These are phyloP conservation scores for Phialemoniopsis sp. DNA, from an alignment of 2,329 filamentous ascomycete genomes.

Conservation along the genomic window DNA sequence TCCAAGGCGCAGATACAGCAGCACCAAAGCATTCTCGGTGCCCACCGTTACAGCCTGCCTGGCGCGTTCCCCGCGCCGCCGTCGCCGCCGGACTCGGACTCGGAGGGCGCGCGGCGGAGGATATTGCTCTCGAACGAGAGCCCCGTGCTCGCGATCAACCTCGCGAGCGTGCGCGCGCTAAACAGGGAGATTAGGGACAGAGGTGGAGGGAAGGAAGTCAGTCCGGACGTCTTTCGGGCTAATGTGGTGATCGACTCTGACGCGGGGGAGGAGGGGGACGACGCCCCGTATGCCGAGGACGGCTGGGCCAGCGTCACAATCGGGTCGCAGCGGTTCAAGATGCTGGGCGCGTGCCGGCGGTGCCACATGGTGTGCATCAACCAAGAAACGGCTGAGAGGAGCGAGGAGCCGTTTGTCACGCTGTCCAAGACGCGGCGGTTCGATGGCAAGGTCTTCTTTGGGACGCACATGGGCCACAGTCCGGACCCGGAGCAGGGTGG, in stretches of 20 bases:
- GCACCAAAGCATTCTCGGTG: conserved; percentile 35
- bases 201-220: conserved; percentile 57
- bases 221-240: conserved; percentile 76
- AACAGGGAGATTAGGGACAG: conserved; percentile 66
- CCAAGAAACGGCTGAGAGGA: conserved; percentile 72
- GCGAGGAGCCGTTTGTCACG: conserved; percentile 83
- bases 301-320: conserved; percentile 67
- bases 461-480: conserved; percentile 66
- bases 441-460: conserved; percentile 85
- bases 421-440: conserved; percentile 81
- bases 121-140: conserved; percentile 91
- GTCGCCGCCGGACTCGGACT: conserved; percentile 54
- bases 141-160: conserved; percentile 81
- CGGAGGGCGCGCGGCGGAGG: conserved; percentile 31
- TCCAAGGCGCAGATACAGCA: conserved; percentile 67
- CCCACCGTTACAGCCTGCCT: conserved; percentile 26
- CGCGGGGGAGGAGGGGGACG: neutral
- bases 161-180: conserved; percentile 72
- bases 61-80: conserved; percentile 50
- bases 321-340: conserved; percentile 52
- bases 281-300: conserved; percentile 77
- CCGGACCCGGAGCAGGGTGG: conserved; percentile 8
- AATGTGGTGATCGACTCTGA: conserved; percentile 73
- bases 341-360: conserved; percentile 79
- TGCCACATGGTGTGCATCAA: conserved; percentile 98